These are phyloP conservation scores for Arthrobotrys megalospora DNA, from an alignment of 2,329 filamentous ascomycete species.

Conservation along the genomic window DNA sequence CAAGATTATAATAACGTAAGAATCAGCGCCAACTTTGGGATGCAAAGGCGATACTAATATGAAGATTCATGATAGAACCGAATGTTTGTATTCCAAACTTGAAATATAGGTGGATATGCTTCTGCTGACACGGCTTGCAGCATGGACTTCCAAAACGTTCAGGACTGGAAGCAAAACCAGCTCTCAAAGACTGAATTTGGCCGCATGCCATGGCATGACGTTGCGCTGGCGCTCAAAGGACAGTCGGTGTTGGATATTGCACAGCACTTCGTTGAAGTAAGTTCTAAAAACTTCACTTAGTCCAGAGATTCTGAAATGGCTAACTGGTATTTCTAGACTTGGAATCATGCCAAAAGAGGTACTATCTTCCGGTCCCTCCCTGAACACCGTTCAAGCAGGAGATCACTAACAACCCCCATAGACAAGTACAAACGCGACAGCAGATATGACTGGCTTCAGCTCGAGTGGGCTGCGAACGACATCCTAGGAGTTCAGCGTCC, in stretches of 20 bases:
- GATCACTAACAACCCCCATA: neutral
- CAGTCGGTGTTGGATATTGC: conserved; percentile 94
- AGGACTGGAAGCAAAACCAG: conserved; percentile 94
- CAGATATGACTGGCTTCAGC: conserved; percentile 85
- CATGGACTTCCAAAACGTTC: conserved; percentile 90
- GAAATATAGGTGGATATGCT: conserved; percentile 75
- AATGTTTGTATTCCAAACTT: conserved; percentile 29
- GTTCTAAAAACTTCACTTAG: neutral
- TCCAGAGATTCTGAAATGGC: neutral
- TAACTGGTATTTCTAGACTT: conserved; percentile 73
- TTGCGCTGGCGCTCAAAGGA: conserved; percentile 90
- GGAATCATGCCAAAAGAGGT: conserved; percentile 94
- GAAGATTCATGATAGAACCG: conserved; percentile 22
- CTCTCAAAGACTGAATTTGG: conserved; percentile 91
- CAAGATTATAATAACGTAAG: conserved; percentile 85
- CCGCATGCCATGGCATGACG: conserved; percentile 98
- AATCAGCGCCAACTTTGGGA: neutral
- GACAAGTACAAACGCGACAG: conserved; percentile 94
- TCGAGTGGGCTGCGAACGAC: conserved; percentile 86
- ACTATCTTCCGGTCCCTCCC: neutral
- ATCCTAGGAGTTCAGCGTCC: conserved; percentile 89
- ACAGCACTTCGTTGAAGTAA: conserved; percentile 82
- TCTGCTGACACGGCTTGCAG: conserved; percentile 25
- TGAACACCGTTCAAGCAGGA: neutral
- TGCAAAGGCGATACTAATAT: neutral